A percentile compares a stretch with the other conserved stretches of the same genome.
These are phyloP conservation scores for Teratosphaeriaceae sp. DNA, from an alignment of 2,329 filamentous ascomycete genomes.

Conservation along the genomic window DNA sequence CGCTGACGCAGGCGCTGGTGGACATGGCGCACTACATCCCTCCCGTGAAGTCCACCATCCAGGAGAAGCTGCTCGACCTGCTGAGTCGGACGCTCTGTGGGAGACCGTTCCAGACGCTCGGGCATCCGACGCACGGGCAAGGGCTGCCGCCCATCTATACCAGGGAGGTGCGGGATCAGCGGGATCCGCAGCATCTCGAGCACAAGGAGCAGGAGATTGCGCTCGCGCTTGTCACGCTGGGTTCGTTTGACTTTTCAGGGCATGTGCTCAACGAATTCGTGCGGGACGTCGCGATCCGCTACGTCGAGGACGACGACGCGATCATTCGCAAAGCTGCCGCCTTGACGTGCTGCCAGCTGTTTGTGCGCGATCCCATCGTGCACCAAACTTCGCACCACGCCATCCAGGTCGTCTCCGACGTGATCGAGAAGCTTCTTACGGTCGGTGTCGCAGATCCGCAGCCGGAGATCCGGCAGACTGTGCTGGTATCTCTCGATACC, in stretches of 20 bases:
- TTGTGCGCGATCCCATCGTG: conserved; percentile 93
- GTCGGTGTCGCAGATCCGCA: conserved; percentile 90
- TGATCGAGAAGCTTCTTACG: conserved; percentile 92
- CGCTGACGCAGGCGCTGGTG: conserved; percentile 88
- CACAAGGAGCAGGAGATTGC: conserved; percentile 80
- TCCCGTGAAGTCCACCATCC: conserved; percentile 84
- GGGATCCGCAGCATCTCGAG: conserved; percentile 76
- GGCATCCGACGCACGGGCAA: conserved; percentile 82
- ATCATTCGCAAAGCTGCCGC: conserved; percentile 92
- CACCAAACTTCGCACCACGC: conserved; percentile 97
- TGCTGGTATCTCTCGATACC: conserved; percentile 81
- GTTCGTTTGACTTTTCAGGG: conserved; percentile 92
- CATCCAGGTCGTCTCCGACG: conserved; percentile 93
- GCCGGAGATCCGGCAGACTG: conserved; percentile 78
- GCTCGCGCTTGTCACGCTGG: conserved; percentile 85
- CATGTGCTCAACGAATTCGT: conserved; percentile 98
- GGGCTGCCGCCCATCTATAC: conserved; percentile 74
- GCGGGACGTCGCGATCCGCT: conserved; percentile 94
- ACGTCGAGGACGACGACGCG: conserved; percentile 91
- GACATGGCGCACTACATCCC: conserved; percentile 99
- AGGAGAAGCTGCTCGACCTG: conserved; percentile 90
- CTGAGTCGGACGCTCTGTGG: conserved; percentile 90
- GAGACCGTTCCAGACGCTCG: conserved; percentile 84
- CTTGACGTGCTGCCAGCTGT: conserved; percentile 94
- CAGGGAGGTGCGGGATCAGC: conserved; percentile 61